Conservation (phyloP, 2,329 filamentous ascomycete species). For the Graphiopsis chlorocephala region DNA sequence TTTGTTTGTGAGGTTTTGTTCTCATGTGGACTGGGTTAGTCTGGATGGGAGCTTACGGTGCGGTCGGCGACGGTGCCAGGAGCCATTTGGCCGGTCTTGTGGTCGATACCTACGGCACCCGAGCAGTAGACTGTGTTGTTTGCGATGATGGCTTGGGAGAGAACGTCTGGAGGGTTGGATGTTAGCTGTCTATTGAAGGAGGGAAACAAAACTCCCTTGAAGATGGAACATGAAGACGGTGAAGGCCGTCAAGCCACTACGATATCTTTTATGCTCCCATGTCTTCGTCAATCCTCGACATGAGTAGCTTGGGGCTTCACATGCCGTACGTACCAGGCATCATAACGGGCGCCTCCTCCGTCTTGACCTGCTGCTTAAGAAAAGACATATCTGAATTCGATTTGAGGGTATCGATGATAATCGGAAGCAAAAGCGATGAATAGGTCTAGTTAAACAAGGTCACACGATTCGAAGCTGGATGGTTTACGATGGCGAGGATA, state of each 20-base stretch:
- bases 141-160: constrained; percentile 36
- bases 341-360: background rate
- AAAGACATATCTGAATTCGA: background rate
- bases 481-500: no score
- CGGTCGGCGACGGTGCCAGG: constrained; percentile 20
- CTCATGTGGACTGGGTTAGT: background rate
- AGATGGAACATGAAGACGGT: background rate
- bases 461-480: no score
- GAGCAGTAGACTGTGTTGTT: constrained; percentile 71
- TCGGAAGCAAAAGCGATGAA: background rate
- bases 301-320: background rate
- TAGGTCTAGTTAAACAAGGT: no score
- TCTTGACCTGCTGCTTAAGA: constrained; percentile 4
- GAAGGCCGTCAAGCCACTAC: no score
- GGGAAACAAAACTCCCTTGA: background rate
- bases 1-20: background rate
- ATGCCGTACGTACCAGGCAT: constrained; percentile 1
- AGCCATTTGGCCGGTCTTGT: constrained; percentile 44
- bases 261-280: background rate
- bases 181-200: background rate
- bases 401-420: background rate
- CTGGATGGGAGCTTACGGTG: constrained; percentile 22
- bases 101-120: constrained; percentile 59
- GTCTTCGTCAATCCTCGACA: background rate
- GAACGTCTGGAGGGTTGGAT: constrained; percentile 14